Evolutionary conservation across 805 yeast species (phyloP).

Genomic region (Tetrapisispora namnaoensis): DNA sequence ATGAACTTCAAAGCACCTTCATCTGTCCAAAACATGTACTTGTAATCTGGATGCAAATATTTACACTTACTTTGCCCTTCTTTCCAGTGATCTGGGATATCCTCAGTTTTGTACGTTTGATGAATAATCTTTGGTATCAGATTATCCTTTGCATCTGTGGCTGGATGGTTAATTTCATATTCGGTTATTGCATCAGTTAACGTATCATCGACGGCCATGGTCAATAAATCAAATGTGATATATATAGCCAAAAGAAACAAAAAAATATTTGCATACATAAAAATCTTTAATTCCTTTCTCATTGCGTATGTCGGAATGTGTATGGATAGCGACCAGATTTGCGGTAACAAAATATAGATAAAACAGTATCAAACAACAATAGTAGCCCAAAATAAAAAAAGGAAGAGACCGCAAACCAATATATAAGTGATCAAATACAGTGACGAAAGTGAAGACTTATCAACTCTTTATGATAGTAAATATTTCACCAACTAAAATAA

Average conservation of each 20-base stretch:
- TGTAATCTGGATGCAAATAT: slow-evolving; percentile 77
- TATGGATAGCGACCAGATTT: too few relatives aligned
- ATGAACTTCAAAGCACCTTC: slow-evolving; percentile 72
- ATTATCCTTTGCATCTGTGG: slow-evolving; percentile 31
- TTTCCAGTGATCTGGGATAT: slow-evolving; percentile 75
- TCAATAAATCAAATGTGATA: slow-evolving; percentile 59
- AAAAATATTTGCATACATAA: slow-evolving; percentile 50
- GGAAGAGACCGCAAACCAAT: too few relatives aligned
- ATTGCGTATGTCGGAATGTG: slow-evolving; percentile 22
- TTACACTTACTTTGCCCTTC: slow-evolving; percentile 68
- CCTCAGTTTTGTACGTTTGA: slow-evolving; percentile 76
- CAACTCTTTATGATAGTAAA: too few relatives aligned
- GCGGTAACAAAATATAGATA: too few relatives aligned
- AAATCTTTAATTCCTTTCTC: slow-evolving; percentile 57
- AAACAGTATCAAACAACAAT: too few relatives aligned
- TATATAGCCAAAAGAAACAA: slow-evolving; percentile 47
- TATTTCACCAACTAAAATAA: too few relatives aligned
- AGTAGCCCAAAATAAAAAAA: too few relatives aligned
- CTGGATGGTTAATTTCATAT: slow-evolving; percentile 49
- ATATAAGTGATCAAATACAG: too few relatives aligned
- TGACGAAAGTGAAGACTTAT: too few relatives aligned
- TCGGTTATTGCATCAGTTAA: slow-evolving; percentile 52
- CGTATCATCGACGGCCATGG: slow-evolving; percentile 65
- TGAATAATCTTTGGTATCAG: slow-evolving; percentile 85
- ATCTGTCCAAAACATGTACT: slow-evolving; percentile 87